These are phyloP conservation scores for Coniochaeta hoffmannii DNA, from an alignment of 2,329 filamentous ascomycete genomes.

Conservation along the genomic window DNA sequence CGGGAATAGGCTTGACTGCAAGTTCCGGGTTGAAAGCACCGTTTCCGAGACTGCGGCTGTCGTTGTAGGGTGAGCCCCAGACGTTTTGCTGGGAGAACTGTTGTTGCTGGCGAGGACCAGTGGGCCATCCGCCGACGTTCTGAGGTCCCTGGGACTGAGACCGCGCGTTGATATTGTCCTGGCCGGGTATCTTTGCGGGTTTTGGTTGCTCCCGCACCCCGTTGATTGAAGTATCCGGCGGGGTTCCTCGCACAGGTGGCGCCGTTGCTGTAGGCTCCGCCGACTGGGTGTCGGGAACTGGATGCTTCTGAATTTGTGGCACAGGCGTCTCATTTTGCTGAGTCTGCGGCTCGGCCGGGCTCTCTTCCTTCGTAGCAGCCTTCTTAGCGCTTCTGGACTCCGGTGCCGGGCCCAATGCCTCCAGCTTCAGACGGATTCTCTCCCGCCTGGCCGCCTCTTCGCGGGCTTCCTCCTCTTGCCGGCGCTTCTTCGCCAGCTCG, in stretches of 20 bases:
- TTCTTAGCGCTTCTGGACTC: conserved; percentile 53
- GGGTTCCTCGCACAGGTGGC: neutral
- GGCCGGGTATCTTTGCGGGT: neutral
- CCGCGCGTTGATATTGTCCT: neutral
- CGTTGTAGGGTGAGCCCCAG: conserved; percentile 67
- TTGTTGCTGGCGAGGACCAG: neutral
- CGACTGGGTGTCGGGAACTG: neutral
- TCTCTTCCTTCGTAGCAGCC: conserved; percentile 37
- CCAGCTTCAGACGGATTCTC: conserved; percentile 64
- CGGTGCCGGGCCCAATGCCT: conserved; percentile 58
- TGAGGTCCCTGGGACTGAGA: neutral
- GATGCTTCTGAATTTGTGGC: neutral
- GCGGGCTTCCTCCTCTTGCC: conserved; percentile 60
- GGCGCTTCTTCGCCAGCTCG: conserved; percentile 61
- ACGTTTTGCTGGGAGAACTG: conserved; percentile 47
- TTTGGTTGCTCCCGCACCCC: neutral
- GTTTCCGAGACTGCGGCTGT: conserved; percentile 62
- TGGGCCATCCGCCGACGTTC: neutral
- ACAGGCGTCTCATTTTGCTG: neutral
- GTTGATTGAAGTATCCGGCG: neutral
- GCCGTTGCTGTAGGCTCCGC: neutral
- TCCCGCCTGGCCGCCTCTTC: conserved; percentile 66
- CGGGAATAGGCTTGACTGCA: conserved; percentile 27
- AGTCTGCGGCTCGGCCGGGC: neutral
- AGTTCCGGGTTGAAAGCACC: conserved; percentile 65